Evolutionary conservation across 2,329 filamentous ascomycete genomes (phyloP), one percentile per base, ranked within the genome.

Genomic region (Penicillium sp.): DNA sequence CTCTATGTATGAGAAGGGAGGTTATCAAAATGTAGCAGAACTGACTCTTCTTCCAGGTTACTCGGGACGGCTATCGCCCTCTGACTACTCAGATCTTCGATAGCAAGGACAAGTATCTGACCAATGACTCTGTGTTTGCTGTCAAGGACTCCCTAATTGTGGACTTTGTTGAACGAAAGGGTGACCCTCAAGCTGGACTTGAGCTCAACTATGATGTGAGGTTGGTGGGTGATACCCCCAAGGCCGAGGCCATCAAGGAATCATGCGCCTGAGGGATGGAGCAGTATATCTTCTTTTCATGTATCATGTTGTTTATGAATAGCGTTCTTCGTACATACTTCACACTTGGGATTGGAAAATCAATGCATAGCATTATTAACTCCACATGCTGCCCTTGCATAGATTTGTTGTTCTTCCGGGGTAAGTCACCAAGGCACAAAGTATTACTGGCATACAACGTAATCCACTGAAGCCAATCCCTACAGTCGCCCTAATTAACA

Each of bases 1-100:
- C 3, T 38, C 18, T 21, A 2, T 38, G n/a, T 51, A 3, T 52
- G 10, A 9, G 12, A 45, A 4, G 1, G 24, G 24, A 7, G 7
- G 7, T 26, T 1, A 33, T 26, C 15, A 29, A 29, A 9, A 28
- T 41, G 8, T 15, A 21, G n/a, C 23, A 3, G 16, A 6, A 47
- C 49, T 60, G 31, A 53, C 33, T 10, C 6, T 26, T 3, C 7
- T 38, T 3, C 16, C n/a, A 82, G 77, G 74, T 81, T 67, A 77
- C 79, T 26, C 76, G 78, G 12, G 76, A 81, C 2, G 81, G 81
- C 7, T 85, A 86, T 75, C 87, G 84, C 63, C 78, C 85, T 0
- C 79, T 95, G 44, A 87, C 86, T 0, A 90, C 88, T 1, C 89
- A 94, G 69, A 85, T 94, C 50, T 93, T 90, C 66, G 87, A 90